Evolutionary conservation across 306 rosid genomes (phyloP).

Genomic region (Acacia confusa): DNA sequence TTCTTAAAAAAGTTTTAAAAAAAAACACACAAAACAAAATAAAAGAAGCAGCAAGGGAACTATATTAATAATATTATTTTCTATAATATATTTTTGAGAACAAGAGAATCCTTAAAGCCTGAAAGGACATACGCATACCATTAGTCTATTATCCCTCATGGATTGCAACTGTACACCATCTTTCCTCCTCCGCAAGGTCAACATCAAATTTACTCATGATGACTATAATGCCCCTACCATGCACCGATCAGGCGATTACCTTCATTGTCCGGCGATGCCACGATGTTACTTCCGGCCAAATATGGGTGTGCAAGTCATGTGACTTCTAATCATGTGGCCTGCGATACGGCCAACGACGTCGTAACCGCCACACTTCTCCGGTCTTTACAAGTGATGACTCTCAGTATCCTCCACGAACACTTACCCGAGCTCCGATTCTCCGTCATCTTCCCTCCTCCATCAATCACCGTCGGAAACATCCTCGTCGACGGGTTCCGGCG

Average conservation of each 20-base stretch:
- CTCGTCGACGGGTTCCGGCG: conserved; percentile 48
- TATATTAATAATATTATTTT: neutral
- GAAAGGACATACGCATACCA: neutral
- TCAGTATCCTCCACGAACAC: conserved; percentile 74
- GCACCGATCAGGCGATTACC: neutral
- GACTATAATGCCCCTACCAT: conserved; percentile 39
- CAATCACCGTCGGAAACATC: conserved; percentile 34
- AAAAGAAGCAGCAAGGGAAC: neutral
- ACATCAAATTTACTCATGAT: neutral
- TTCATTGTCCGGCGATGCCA: neutral
- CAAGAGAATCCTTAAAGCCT: conserved; percentile 7
- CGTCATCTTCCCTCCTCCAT: conserved; percentile 26
- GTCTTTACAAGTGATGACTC: conserved; percentile 79
- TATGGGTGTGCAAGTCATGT: conserved; percentile 27
- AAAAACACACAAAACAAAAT: neutral
- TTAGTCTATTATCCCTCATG: conserved; percentile 23
- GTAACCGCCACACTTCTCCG: conserved; percentile 64
- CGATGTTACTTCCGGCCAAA: conserved; percentile 19
- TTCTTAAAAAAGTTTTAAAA: neutral
- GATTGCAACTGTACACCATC: conserved; percentile 40
- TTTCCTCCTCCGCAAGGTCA: conserved; percentile 52
- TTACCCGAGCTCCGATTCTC: conserved; percentile 56
- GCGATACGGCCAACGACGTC: conserved; percentile 55
- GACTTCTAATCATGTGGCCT: conserved; percentile 33
- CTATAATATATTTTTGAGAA: neutral